Evolutionary conservation across 164 flowering plant genomes (phyloP).

Genomic region (Hamamelis virginiana): DNA sequence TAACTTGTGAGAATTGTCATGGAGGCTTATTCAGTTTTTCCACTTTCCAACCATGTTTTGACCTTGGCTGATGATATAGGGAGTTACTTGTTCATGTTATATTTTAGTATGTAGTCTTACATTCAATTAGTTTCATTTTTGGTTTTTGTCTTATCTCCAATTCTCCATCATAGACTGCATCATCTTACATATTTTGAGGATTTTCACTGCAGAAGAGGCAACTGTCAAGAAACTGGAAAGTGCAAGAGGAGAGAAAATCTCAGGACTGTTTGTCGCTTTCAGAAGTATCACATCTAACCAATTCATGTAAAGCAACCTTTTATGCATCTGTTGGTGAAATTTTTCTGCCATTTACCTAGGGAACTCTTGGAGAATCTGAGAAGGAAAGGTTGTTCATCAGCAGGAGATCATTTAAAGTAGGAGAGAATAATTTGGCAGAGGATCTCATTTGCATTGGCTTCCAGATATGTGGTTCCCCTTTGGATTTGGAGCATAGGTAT

Average conservation of each 20-base stretch:
- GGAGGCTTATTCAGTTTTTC: too few relatives aligned
- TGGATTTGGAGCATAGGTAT: slow-evolving; percentile 39
- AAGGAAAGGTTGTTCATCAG: slow-evolving; percentile 62
- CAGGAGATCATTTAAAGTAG: slow-evolving; percentile 42
- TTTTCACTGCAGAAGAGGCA: slow-evolving; percentile 20
- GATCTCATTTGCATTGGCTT: slow-evolving; percentile 79
- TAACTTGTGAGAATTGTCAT: too few relatives aligned
- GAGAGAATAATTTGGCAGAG: slow-evolving; percentile 39
- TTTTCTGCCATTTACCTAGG: slow-evolving; percentile 43
- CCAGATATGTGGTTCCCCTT: slow-evolving; percentile 58
- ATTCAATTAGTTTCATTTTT: too few relatives aligned
- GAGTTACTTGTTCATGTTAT: too few relatives aligned
- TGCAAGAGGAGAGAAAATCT: slow-evolving; percentile 34
- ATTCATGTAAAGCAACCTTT: slow-evolving; percentile 48
- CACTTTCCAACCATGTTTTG: too few relatives aligned
- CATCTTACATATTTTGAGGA: not conserved
- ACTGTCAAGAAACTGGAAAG: slow-evolving; percentile 59
- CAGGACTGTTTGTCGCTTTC: slow-evolving; percentile 41
- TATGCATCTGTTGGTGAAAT: slow-evolving; percentile 65
- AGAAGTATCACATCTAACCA: slow-evolving; percentile 34
- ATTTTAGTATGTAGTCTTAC: too few relatives aligned
- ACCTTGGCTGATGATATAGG: too few relatives aligned
- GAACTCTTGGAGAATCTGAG: slow-evolving; percentile 29
- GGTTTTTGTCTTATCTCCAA: not conserved
- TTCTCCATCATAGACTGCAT: not conserved